phyloP scores from a whole-genome alignment of 139 green algal genomes.

The Chlamydomonas eustigma region DNA sequence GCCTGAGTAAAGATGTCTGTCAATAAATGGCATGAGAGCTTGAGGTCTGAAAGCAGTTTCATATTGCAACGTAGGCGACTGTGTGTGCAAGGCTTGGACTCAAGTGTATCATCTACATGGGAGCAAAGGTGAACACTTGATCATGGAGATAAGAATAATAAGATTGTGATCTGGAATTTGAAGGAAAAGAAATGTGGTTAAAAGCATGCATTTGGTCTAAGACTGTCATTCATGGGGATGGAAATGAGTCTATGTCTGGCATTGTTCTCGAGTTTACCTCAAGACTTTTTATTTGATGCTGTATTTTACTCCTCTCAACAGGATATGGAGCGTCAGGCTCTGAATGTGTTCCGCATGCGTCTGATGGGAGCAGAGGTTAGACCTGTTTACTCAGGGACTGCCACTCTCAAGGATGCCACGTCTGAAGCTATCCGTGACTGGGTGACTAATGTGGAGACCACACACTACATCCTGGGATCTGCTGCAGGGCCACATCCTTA shows the following conservation, averaged over 20 bases:
- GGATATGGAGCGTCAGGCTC: constrained; percentile 94
- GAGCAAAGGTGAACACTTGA: constrained; percentile 75
- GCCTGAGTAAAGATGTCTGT: too few relatives aligned
- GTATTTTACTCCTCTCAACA: too few relatives aligned
- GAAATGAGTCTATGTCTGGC: too few relatives aligned
- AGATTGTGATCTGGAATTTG: too few relatives aligned
- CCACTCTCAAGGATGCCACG: constrained; percentile 97
- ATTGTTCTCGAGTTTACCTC: too few relatives aligned
- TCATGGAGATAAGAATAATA: too few relatives aligned
- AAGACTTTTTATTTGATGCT: too few relatives aligned
- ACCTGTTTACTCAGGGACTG: constrained; percentile 84
- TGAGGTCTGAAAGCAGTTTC: too few relatives aligned
- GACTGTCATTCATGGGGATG: too few relatives aligned
- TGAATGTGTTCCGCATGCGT: constrained; percentile 99
- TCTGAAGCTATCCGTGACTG: constrained; percentile 97
- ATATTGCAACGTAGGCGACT: constrained; percentile 73
- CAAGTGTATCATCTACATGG: constrained; percentile 99
- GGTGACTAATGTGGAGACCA: constrained; percentile 99
- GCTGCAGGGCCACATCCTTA: constrained; percentile 96
- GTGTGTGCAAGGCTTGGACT: constrained; percentile 93
- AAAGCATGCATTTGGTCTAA: too few relatives aligned
- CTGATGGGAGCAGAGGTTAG: constrained; percentile 92
- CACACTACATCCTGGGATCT: constrained; percentile 98
- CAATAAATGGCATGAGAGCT: too few relatives aligned
- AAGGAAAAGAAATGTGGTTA: too few relatives aligned